A percentile compares a stretch with the other conserved stretches of the same genome.
Evolutionary conservation across 805 yeast species (phyloP).

Genomic region (Candida cerambycidarum): DNA sequence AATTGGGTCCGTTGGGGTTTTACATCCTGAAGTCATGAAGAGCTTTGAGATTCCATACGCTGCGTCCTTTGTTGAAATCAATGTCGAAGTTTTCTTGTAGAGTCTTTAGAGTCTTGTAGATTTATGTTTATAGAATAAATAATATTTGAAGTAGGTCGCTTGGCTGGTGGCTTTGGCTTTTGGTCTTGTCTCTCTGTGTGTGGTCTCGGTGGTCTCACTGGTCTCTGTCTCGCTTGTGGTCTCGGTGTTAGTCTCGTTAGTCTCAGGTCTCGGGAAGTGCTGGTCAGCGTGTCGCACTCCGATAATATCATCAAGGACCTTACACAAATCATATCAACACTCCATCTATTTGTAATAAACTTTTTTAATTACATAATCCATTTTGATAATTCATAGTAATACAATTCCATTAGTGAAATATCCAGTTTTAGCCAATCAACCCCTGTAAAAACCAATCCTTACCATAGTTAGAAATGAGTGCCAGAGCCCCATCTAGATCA

Average conservation of each 20-base stretch:
- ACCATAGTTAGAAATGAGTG: constrained; percentile 55
- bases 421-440: not conserved
- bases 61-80: constrained; percentile 86
- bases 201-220: too few relatives aligned
- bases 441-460: too few relatives aligned
- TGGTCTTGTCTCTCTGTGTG: too few relatives aligned
- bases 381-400: too few relatives aligned
- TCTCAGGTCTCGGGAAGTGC: not conserved
- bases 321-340: too few relatives aligned
- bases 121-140: constrained; percentile 26
- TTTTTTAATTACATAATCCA: too few relatives aligned
- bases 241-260: too few relatives aligned
- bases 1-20: constrained; percentile 87
- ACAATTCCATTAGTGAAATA: not conserved
- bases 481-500: constrained; percentile 65
- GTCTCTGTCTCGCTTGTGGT: not conserved
- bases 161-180: too few relatives aligned
- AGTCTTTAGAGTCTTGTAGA: not conserved
- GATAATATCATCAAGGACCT: not conserved
- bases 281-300: constrained; percentile 1
- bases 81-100: constrained; percentile 76
- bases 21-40: constrained; percentile 91
- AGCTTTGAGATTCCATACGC: constrained; percentile 91
- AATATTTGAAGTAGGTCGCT: too few relatives aligned
- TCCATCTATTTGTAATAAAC: too few relatives aligned